phyloP scores from a whole-genome alignment of 129 eudicot species.

The Flaveria robusta region DNA sequence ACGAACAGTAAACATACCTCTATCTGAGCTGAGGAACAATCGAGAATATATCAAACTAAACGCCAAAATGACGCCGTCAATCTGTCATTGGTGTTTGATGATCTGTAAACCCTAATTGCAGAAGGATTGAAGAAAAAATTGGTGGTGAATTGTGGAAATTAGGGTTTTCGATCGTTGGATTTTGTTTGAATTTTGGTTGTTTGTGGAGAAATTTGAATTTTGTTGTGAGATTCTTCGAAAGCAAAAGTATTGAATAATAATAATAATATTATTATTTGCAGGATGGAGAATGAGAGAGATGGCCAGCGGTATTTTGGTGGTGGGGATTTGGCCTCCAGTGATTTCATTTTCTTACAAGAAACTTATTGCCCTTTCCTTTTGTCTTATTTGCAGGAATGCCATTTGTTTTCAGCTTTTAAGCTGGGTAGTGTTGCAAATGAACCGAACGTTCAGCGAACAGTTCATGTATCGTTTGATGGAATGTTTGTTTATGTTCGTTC shows the following conservation, averaged over 20 bases:
- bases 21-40: slow-evolving; percentile 17
- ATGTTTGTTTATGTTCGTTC: too few species aligned
- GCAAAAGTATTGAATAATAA: background rate
- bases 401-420: background rate
- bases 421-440: too few species aligned
- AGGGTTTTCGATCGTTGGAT: slow-evolving; percentile 44
- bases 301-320: slow-evolving; percentile 52
- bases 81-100: slow-evolving; percentile 24
- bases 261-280: background rate
- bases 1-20: slow-evolving; percentile 30
- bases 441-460: too few species aligned
- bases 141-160: slow-evolving; percentile 4
- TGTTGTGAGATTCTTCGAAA: slow-evolving; percentile 4
- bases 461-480: too few species aligned
- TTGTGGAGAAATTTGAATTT: slow-evolving; percentile 27
- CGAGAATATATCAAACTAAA: slow-evolving; percentile 13
- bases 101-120: slow-evolving; percentile 22
- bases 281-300: slow-evolving; percentile 30
- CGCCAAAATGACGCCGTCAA: background rate
- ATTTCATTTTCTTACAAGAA: slow-evolving; percentile 13
- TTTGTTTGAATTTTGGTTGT: slow-evolving; percentile 9
- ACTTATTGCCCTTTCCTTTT: background rate
- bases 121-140: background rate
- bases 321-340: slow-evolving; percentile 42
- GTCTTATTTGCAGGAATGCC: slow-evolving; percentile 19